phyloP scores from a whole-genome alignment of 2,329 filamentous ascomycete species.

The Cytospora piceae region DNA sequence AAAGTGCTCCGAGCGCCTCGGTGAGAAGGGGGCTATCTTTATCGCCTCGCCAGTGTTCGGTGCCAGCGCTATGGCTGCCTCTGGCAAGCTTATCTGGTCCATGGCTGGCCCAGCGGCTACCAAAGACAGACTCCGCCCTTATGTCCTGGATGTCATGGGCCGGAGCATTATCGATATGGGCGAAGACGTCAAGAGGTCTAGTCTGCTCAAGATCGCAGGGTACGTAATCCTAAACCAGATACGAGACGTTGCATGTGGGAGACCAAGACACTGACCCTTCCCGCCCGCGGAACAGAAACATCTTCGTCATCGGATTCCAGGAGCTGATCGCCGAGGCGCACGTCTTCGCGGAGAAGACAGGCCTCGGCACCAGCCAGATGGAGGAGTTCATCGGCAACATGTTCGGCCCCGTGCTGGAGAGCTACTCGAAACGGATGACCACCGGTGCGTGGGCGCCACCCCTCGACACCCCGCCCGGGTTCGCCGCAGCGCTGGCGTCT shows the following conservation, averaged over 20 bases:
- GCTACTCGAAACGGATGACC: constrained; percentile 44
- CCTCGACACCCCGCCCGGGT: constrained; percentile 45
- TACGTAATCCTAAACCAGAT: constrained; percentile 30
- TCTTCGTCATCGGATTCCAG: constrained; percentile 39
- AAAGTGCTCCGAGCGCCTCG: constrained; percentile 37
- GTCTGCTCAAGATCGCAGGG: constrained; percentile 53
- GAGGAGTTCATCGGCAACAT: constrained; percentile 48
- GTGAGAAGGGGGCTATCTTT: constrained; percentile 40
- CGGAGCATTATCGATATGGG: constrained; percentile 48
- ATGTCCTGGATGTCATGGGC: constrained; percentile 46
- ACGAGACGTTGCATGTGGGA: no score
- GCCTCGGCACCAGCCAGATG: constrained; percentile 44
- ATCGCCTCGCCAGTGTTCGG: constrained; percentile 55
- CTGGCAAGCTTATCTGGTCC: constrained; percentile 50
- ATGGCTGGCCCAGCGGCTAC: constrained; percentile 46
- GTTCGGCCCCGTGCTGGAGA: constrained; percentile 43
- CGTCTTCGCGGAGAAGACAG: constrained; percentile 50
- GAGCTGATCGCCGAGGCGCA: constrained; percentile 53
- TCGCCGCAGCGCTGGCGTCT: constrained; percentile 52
- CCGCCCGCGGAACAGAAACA: background rate
- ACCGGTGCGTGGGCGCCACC: constrained; percentile 43
- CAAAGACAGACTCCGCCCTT: constrained; percentile 42
- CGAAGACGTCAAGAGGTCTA: constrained; percentile 47
- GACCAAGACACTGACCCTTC: background rate
- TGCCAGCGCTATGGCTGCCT: constrained; percentile 49